A percentile compares a stretch with the other conserved stretches of the same genome.
Conservation (phyloP, 768 basidiomycete genomes). For the Lactarius tabidus region DNA sequence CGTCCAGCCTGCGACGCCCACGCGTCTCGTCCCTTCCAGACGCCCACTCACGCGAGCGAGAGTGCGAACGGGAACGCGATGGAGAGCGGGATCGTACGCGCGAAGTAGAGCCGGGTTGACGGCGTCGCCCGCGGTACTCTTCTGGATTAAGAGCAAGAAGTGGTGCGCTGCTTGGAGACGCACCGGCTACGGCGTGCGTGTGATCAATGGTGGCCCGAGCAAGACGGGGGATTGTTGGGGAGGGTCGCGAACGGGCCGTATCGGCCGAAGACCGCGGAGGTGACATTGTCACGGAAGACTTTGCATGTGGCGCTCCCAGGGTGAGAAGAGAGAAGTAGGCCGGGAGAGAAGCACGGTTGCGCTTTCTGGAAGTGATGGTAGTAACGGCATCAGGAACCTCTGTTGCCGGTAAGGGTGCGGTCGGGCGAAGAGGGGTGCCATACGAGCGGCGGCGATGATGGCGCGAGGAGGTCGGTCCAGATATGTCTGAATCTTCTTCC, state of each 20-base stretch:
- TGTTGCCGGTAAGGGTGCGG: neutral
- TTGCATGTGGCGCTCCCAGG: constrained; percentile 19
- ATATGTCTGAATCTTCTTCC: constrained; percentile 17
- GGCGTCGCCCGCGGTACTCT: constrained; percentile 18
- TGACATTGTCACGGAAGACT: constrained; percentile 16
- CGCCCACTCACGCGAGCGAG: neutral
- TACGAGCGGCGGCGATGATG: constrained; percentile 17
- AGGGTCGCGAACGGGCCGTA: constrained; percentile 18
- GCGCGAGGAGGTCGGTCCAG: constrained; percentile 13
- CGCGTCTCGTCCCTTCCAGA: constrained; percentile 10
- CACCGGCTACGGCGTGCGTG: constrained; percentile 20
- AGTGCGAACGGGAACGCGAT: constrained; percentile 3
- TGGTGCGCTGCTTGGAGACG: constrained; percentile 15
- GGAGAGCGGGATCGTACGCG: constrained; percentile 9
- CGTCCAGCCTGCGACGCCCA: constrained; percentile 19
- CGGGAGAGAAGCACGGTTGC: constrained; percentile 27
- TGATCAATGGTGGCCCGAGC: constrained; percentile 15
- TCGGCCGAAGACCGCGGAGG: constrained; percentile 24
- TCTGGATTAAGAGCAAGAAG: constrained; percentile 6
- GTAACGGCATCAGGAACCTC: constrained; percentile 5
- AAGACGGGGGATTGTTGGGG: constrained; percentile 21
- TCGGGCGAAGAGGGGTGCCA: constrained; percentile 10
- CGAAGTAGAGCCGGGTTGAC: constrained; percentile 13
- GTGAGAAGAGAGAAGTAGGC: constrained; percentile 29
- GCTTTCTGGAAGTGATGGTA: constrained; percentile 19